Base-by-base conservation (phyloP, 306 rosid genomes). In the Gleditsia sinensis region DNA sequence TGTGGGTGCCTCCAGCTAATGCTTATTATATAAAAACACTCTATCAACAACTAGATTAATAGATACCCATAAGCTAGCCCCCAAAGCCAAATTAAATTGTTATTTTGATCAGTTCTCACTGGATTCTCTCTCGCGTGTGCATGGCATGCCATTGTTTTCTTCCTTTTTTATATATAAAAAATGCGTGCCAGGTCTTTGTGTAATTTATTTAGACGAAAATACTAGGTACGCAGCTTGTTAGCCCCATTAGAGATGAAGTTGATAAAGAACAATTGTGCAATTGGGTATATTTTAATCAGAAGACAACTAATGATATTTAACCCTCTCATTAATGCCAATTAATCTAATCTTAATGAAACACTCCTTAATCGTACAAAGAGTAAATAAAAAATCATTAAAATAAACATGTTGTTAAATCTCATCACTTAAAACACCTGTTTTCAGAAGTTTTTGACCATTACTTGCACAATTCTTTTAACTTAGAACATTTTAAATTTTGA, bases 121-220 rank as follows among this genome's bases (percentile, higher is more conserved):
- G 49, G 83, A 83, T 85, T 85, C 89, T 77, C 70, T 55, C 70
- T 49, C 34, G 77, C 49, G 78, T 75, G 84, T 74, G 88, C 85
- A 77, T 81, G 76, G 77, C 82, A 83, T 72, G 81, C 27, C 40
- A 9, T 75, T 85, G 82, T 90, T 80, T 85, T 85, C 80, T 85
- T 75, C 71, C 83, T 83, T 75, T 84, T 54, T 10, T 3, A 12
- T 2, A 13, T 14, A 3, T 30, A 42, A 64, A 27, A 12, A 70
- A 71, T 61, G 79, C 86, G 76, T 74, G 86, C 56, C 74, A 62
- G 62, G 69, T 67, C 73, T 82, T 49, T 65, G 20, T 64, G 42
- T 55, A 19, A 50, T 67, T 75, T 53, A 51, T 33, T 36, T 27
- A 60, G 5, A 30, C 28, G 39, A 50, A 9, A 34, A 57, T 17